These are phyloP conservation scores for Gracilariopsis chorda DNA, from an alignment of 23 red algal genomes.

Conservation along the genomic window DNA sequence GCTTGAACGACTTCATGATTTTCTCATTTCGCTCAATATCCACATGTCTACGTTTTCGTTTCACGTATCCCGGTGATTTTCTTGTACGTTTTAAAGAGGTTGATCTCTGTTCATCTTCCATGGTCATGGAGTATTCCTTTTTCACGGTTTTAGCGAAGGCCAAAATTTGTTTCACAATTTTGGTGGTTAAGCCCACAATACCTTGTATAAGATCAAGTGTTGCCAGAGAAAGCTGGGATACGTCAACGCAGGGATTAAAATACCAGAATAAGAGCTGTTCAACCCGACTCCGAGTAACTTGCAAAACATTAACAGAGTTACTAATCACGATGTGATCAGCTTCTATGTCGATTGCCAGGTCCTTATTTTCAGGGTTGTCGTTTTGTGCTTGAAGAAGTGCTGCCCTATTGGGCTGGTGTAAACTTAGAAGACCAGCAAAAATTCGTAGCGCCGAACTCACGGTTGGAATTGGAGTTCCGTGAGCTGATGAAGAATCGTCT, in stretches of 20 bases:
- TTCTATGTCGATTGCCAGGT: neutral
- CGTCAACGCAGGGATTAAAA: constrained; percentile 12
- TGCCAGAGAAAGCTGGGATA: neutral
- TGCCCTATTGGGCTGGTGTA: constrained; percentile 7
- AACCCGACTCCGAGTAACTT: neutral
- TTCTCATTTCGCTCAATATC: neutral
- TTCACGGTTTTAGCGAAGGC: neutral
- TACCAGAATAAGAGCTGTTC: constrained; percentile 19
- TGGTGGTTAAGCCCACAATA: neutral
- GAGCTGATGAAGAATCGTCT: constrained; percentile 3
- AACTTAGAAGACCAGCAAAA: constrained; percentile 9
- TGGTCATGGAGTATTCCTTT: neutral
- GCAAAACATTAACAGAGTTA: constrained; percentile 4
- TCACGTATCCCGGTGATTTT: constrained; percentile 35
- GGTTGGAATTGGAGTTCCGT: neutral
- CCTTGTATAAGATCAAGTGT: constrained; percentile 3
- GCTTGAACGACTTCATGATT: neutral
- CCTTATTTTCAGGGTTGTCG: neutral
- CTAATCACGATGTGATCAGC: neutral
- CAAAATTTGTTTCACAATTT: neutral
- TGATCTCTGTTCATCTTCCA: neutral
- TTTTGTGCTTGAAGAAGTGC: neutral
- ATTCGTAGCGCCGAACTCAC: neutral
- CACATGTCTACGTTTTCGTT: neutral
- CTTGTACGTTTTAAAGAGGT: neutral